A percentile compares a stretch with the other conserved stretches of the same genome.
Evolutionary conservation across 2,329 filamentous ascomycete species (phyloP).

Genomic region (Pezicula neosporulosa): DNA sequence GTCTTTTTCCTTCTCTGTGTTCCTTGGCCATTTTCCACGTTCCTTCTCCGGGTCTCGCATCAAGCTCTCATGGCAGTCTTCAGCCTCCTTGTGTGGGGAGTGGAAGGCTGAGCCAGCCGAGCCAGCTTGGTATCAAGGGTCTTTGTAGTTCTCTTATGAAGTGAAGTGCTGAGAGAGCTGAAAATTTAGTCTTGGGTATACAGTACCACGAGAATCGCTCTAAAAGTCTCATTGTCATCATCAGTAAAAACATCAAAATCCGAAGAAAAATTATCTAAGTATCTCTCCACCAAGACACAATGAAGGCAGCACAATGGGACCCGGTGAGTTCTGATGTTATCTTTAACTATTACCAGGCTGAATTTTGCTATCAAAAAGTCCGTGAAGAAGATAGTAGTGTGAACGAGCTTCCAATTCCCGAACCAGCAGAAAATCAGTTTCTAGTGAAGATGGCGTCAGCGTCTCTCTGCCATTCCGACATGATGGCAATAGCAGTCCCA

Average conservation of each 20-base stretch:
- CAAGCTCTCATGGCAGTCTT: too few relatives aligned
- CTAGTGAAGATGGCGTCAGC: constrained; percentile 33
- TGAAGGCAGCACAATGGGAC: constrained; percentile 14
- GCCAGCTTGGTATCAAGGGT: neutral
- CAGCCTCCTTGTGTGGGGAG: neutral
- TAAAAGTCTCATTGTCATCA: too few relatives aligned
- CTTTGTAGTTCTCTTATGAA: too few relatives aligned
- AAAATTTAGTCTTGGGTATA: neutral
- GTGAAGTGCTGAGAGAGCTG: too few relatives aligned
- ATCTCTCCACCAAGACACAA: neutral
- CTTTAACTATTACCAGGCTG: neutral
- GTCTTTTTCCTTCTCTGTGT: too few relatives aligned
- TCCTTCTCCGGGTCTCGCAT: too few relatives aligned
- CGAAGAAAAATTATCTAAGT: too few relatives aligned
- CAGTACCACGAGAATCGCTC: neutral
- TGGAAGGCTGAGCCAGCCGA: neutral
- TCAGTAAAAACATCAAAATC: too few relatives aligned
- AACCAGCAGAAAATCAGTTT: constrained; percentile 14
- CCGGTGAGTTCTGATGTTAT: constrained; percentile 4
- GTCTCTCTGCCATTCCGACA: constrained; percentile 30
- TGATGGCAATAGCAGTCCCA: constrained; percentile 23
- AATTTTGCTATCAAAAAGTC: neutral
- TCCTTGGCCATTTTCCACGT: too few relatives aligned
- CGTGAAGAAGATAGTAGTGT: constrained; percentile 5
- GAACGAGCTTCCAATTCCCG: constrained; percentile 5